Conservation (phyloP, 805 yeast species). For the Starmerella floricola region DNA sequence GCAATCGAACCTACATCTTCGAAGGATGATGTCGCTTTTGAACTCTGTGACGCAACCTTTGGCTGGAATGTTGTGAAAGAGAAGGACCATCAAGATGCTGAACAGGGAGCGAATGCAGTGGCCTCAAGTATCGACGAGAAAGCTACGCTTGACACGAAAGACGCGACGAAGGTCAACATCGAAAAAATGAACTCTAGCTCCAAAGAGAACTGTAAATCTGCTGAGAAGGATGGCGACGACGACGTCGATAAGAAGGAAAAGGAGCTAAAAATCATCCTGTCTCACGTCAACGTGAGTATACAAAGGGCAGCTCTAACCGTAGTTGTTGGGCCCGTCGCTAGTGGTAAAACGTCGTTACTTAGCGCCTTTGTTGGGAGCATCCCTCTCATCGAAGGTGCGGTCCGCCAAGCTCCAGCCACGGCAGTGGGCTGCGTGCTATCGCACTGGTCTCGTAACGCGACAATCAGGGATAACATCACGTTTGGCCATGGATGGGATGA, state of each 20-base stretch:
- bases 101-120: no score
- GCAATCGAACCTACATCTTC: background rate
- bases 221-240: background rate
- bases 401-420: constrained; percentile 41
- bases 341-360: constrained; percentile 68
- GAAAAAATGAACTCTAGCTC: no score
- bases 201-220: no score
- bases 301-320: constrained; percentile 57
- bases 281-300: constrained; percentile 40
- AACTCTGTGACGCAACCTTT: background rate
- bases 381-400: constrained; percentile 41
- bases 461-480: constrained; percentile 10
- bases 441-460: constrained; percentile 7
- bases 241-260: background rate
- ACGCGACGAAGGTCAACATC: background rate
- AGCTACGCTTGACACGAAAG: background rate
- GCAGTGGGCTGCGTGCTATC: constrained; percentile 4
- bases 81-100: no score
- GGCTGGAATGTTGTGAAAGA: constrained; percentile 25
- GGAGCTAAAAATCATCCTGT: constrained; percentile 21
- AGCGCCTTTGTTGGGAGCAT: constrained; percentile 60
- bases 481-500: constrained; percentile 22
- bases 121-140: no score
- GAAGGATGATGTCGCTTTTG: background rate
- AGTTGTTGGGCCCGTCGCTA: constrained; percentile 67